phyloP scores from a whole-genome alignment of 1,139 yeast genomes.

The Hansenula lynferdii region DNA sequence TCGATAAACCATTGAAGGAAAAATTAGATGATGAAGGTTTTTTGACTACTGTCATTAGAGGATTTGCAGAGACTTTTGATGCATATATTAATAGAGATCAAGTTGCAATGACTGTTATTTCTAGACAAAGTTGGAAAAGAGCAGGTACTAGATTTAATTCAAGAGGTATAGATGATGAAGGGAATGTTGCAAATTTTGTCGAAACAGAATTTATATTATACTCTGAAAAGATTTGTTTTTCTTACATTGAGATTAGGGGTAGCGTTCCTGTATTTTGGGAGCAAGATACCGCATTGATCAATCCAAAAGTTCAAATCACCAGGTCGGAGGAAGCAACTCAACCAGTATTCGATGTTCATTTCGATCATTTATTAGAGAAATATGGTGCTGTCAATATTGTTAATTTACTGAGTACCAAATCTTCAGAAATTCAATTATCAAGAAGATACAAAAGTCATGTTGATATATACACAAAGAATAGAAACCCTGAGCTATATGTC shows the following conservation, averaged over 20 bases:
- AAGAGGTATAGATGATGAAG: slow-evolving; percentile 93
- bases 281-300: slow-evolving; percentile 80
- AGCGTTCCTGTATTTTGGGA: slow-evolving; percentile 98
- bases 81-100: slow-evolving; percentile 46
- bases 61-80: slow-evolving; percentile 78
- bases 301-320: slow-evolving; percentile 83
- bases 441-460: slow-evolving; percentile 61
- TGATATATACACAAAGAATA: slow-evolving; percentile 27
- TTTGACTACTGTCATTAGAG: slow-evolving; percentile 87
- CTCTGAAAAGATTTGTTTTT: slow-evolving; percentile 53
- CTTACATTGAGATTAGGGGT: slow-evolving; percentile 88
- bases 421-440: slow-evolving; percentile 72
- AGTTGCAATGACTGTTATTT: slow-evolving; percentile 72
- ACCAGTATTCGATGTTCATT: slow-evolving; percentile 83
- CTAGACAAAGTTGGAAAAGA: slow-evolving; percentile 91
- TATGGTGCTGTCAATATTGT: slow-evolving; percentile 88
- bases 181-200: slow-evolving; percentile 93
- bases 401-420: slow-evolving; percentile 74
- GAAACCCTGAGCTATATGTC: slow-evolving; percentile 46
- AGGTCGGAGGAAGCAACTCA: slow-evolving; percentile 90
- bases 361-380: slow-evolving; percentile 58
- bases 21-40: slow-evolving; percentile 72
- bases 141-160: slow-evolving; percentile 96
- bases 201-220: slow-evolving; percentile 84
- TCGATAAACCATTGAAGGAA: slow-evolving; percentile 53